Evolutionary conservation across 345 rosid genomes (phyloP), one percentile per base, ranked within the genome.

Genomic region (Streptanthus diversifolius): DNA sequence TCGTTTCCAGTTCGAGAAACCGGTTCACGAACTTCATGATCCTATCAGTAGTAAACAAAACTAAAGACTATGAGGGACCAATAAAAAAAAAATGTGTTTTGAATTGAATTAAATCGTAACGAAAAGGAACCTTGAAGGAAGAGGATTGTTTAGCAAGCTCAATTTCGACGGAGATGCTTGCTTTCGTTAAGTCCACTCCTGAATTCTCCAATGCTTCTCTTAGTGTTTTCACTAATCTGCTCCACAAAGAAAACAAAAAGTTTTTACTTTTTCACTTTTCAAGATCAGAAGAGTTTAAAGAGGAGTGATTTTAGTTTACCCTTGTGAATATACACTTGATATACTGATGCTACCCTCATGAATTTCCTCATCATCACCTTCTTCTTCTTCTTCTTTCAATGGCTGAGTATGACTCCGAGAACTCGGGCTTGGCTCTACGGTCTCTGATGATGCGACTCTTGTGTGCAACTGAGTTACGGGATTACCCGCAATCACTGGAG

Each of bases 141-240:
- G 71, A 44, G 15, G 71, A 32, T 64, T 76, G 88, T 80, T 95
- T 95, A 53, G 97, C 97, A 0, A 95, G 81, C 66, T 92, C 90
- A 7, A 95, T 90, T 72, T 95, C 86, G 57, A 95, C 97, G 5
- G 98, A 90, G 72, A 95, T 78, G 83, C 77, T 92, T 75, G 98
- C 97, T 79, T 83, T 79, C 10, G 98, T 85, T 53, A 95, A 80
- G 80, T 95, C 98, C 41, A 95, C 96, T 63, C 99, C 99, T 37
- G 96, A 86, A 54, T 79, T 85, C 77, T 88, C 87, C 70, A 95
- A 81, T 30, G 96, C 93, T 84, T 84, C 89, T 14, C 87, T 92
- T 57, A 95, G 67, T 41, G 90, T 85, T 68, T 82, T 88, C 63
- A 92, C 71, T 81, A 95, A 81, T 81, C 99, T 95, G 86, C 75